Conservation (phyloP, 2,329 filamentous ascomycete species). For the Chaetomium strumarium region DNA sequence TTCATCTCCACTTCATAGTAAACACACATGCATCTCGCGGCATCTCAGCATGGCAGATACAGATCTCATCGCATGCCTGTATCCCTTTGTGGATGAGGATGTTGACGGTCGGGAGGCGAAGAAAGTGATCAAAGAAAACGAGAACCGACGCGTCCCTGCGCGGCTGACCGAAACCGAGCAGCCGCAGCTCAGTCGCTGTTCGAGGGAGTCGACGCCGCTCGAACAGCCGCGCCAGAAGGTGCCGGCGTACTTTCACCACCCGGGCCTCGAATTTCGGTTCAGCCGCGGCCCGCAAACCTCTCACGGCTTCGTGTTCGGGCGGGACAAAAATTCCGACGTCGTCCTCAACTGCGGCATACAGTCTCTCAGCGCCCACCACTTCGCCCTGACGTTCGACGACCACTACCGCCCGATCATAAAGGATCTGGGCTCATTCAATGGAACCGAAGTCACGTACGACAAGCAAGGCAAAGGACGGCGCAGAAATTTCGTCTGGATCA, state of each 20-base stretch:
- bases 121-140: background rate
- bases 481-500: constrained; percentile 1
- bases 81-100: background rate
- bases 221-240: background rate
- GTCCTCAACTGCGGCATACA: background rate
- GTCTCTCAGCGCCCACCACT: background rate
- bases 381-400: constrained; percentile 5
- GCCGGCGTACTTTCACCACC: background rate
- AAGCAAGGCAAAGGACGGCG: background rate
- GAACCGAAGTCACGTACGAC: constrained; percentile 4
- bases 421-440: background rate
- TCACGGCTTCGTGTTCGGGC: background rate
- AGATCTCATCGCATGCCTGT: constrained; percentile 2
- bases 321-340: background rate
- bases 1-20: background rate
- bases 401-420: background rate
- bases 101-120: background rate
- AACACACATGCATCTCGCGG: background rate
- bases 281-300: background rate
- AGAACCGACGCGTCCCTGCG: background rate
- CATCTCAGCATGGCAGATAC: background rate
- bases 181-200: background rate
- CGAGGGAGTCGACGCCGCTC: background rate
- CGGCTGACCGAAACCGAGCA: no score
- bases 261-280: background rate